Evolutionary conservation across 441 rosid genomes (phyloP).

Genomic region (Erodium trifolium): DNA sequence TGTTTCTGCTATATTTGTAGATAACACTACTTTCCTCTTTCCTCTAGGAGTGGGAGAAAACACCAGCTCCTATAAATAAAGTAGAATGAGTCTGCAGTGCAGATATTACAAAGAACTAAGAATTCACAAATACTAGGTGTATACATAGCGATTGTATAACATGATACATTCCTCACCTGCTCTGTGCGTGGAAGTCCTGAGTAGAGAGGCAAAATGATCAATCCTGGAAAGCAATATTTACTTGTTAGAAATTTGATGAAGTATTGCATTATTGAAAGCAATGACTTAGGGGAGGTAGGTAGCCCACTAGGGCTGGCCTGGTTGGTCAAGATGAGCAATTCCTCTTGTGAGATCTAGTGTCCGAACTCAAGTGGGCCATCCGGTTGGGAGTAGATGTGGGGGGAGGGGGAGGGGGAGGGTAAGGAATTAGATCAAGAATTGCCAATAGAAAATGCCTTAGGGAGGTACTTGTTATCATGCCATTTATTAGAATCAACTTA

Average conservation of each 20-base stretch:
- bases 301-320: too few relatives aligned
- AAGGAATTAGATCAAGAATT: too few relatives aligned
- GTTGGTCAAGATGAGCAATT: too few relatives aligned
- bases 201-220: conserved; percentile 69
- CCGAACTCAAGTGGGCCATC: too few relatives aligned
- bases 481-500: background rate
- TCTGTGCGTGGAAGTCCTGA: conserved; percentile 83
- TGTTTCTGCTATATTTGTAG: conserved; percentile 94
- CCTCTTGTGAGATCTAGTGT: too few relatives aligned
- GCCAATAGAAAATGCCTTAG: background rate
- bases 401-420: too few relatives aligned
- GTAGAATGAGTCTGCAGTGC: conserved; percentile 6
- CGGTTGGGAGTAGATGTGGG: too few relatives aligned
- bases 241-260: conserved; percentile 9
- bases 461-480: conserved; percentile 2
- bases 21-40: conserved; percentile 81
- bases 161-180: conserved; percentile 42
- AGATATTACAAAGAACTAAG: conserved; percentile 14
- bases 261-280: background rate
- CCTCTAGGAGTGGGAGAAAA: conserved; percentile 89
- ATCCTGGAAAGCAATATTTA: conserved; percentile 47
- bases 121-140: conserved; percentile 11
- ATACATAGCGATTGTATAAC: background rate
- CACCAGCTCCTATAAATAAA: conserved; percentile 52
- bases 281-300: too few relatives aligned